A percentile compares a stretch with the other conserved stretches of the same genome.
Conservation (phyloP, 2,329 filamentous ascomycete species). For the Fusarium acutatum region DNA sequence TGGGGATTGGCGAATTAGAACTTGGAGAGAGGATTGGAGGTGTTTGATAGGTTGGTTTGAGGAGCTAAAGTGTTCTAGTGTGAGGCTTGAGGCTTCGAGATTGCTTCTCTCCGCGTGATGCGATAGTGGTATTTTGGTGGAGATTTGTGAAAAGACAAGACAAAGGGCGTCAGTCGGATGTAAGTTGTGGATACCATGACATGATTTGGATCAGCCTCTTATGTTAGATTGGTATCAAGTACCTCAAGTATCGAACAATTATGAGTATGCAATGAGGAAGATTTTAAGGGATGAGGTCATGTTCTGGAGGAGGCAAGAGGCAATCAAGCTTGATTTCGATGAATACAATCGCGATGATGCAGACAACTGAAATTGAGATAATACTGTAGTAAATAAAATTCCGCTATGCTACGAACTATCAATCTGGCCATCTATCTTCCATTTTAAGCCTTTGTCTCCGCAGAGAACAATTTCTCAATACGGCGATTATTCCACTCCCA, state of each 20-base stretch:
- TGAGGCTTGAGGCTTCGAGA: constrained; percentile 6
- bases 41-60: not conserved
- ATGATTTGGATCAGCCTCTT: rapidly evolving
- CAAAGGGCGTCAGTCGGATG: constrained; percentile 9
- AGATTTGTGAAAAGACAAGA: constrained; percentile 4
- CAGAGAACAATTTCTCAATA: constrained; percentile 38
- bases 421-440: not conserved
- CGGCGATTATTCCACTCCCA: constrained; percentile 45
- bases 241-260: rapidly evolving
- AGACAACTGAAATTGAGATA: rapidly evolving
- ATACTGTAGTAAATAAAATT: not conserved
- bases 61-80: constrained; percentile 2
- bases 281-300: not conserved
- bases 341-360: not conserved
- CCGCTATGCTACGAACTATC: constrained; percentile 8
- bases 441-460: not conserved
- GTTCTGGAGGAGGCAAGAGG: not conserved
- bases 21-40: not conserved
- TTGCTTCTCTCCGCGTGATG: not conserved
- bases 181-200: not conserved
- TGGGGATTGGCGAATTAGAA: not conserved
- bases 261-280: too few species aligned
- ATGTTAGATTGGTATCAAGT: rapidly evolving
- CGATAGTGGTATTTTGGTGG: not conserved
- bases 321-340: not conserved